Base-by-base conservation (phyloP, 148 eudicot species). In the Suaeda aralocaspica region DNA sequence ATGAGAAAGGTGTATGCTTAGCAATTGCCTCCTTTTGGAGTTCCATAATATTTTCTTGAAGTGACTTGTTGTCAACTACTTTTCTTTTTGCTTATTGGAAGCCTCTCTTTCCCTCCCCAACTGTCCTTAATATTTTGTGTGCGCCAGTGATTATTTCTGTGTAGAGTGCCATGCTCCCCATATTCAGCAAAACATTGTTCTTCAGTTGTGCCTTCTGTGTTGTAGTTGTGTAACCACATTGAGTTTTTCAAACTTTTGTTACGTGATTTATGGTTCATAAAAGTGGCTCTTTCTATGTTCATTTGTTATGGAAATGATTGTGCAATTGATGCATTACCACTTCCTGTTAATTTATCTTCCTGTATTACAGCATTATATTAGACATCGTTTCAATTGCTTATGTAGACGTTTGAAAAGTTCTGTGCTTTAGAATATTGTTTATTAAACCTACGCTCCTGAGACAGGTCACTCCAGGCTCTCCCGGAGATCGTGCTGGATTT, bases 401-500 rank as follows among this genome's bases (percentile, higher is more conserved):
- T 28, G 14, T 5, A 1, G 19, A 28, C 7, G 62, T 58, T 16
- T 58, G 39, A 58, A 56, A 56, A 25, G 13, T 56, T 26, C 1
- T 14, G n/a, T 48, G 45, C 31, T 21, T 61, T 7, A 64, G 51
- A 41, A 15, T 51, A 15, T 16, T 44, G 53, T 36, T 0, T 36
- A 41, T 56, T 56, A 44, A 68, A n/a, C n/a, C 34, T 64, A 16
- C 21, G 36, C 31, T 49, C 66, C 24, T 36, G 72, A 31, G 41
- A 67, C 87, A 91, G 97, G 92, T 91, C 53, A 85, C 86, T 58
- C 97, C 97, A 61, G 97, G 92, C 15, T 89, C 97, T 36, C 97
- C 97, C 36, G 97, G 85, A 48, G 97, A 91, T 56, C 89, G 84
- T 70, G 92, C 97, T 72, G 97, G 97, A 51, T 87, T 91, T 74